phyloP scores from a whole-genome alignment of 805 yeast species.

The Wickerhamiella kurtzmanii region DNA sequence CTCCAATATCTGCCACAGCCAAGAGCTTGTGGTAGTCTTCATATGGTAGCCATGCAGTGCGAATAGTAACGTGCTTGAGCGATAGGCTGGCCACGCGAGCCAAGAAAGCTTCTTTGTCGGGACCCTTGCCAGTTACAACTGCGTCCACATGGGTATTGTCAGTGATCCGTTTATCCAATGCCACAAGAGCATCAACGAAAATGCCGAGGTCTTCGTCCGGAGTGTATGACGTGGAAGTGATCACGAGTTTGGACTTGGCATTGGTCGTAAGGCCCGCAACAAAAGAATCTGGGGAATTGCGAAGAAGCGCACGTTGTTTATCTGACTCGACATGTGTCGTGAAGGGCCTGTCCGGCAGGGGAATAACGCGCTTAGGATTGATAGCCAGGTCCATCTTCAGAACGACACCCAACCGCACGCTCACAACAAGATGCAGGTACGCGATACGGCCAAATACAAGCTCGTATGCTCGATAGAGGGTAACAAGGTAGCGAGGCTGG shows the following conservation, averaged over 20 bases:
- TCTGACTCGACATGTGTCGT: constrained; percentile 43
- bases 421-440: constrained; percentile 65
- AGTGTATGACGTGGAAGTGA: constrained; percentile 87
- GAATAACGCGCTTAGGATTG: constrained; percentile 35
- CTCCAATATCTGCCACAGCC: constrained; percentile 70
- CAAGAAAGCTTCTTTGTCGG: constrained; percentile 45
- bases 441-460: constrained; percentile 46
- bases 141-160: constrained; percentile 38
- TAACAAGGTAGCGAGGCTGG: constrained; percentile 24
- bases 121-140: constrained; percentile 96
- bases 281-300: constrained; percentile 25
- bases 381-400: constrained; percentile 45
- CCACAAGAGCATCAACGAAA: constrained; percentile 52
- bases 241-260: constrained; percentile 56
- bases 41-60: constrained; percentile 60
- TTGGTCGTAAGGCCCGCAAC: constrained; percentile 22
- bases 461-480: constrained; percentile 51
- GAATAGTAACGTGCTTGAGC: constrained; percentile 40
- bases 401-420: constrained; percentile 54
- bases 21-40: constrained; percentile 70
- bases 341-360: constrained; percentile 74
- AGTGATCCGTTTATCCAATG: constrained; percentile 33
- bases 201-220: constrained; percentile 82
- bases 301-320: constrained; percentile 23
- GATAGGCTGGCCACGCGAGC: constrained; percentile 32